Base-by-base conservation (phyloP, 1,284 basidiomycete species). In the Pisolithus thermaeus region DNA sequence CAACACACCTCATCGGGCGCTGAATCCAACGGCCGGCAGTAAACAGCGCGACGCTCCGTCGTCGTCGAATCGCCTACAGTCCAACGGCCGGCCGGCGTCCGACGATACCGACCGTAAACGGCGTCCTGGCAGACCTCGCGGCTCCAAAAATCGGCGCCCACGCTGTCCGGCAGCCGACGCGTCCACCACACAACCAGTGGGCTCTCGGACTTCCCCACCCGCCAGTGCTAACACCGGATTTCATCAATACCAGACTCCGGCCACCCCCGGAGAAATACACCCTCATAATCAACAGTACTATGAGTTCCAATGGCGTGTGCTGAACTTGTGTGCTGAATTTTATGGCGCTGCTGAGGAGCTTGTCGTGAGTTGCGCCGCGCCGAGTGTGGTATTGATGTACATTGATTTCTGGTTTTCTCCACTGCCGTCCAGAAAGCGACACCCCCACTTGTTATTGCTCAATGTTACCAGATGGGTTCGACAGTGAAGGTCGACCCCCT, bases 331-430 rank as follows among this genome's bases (percentile, higher is more conserved):
- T 65, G 81, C 83, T 2, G 87, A 90, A 62, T 90, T 90, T 63
- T 90, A 90, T 69, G 84, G 82, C 35, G 87, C 87, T 7, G 87
- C 88, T 16, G 87, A 89, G 64, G 87, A 90, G 65, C 76, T 90
- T 44, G 77, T 90, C 50, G 87, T 90, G 64, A 68, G 87, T 79
- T 53, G 32, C 32, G 41, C 46, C 54, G 48, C 51, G 50, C 52
- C 53, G 46, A 43, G 35, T 46, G 47, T 45, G 37, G 48, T 55
- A 35, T 39, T 41, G 49, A 47, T 50, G 43, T 22, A 48, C 48
- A 50, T 57, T 42, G 58, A 52, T 50, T 50, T 50, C 20, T 36
- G 23, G 18, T 18, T 30, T 27, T 25, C 25, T 22, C 50, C 50
- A 36, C 39, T 22, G 20, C 42, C 52, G 49, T 59, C 35, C 65